Percentiles rank a stretch among this genome's conserved stretches.
These are phyloP conservation scores for Coriolopsis trogii DNA, from an alignment of 1,284 basidiomycete genomes.

Conservation along the genomic window DNA sequence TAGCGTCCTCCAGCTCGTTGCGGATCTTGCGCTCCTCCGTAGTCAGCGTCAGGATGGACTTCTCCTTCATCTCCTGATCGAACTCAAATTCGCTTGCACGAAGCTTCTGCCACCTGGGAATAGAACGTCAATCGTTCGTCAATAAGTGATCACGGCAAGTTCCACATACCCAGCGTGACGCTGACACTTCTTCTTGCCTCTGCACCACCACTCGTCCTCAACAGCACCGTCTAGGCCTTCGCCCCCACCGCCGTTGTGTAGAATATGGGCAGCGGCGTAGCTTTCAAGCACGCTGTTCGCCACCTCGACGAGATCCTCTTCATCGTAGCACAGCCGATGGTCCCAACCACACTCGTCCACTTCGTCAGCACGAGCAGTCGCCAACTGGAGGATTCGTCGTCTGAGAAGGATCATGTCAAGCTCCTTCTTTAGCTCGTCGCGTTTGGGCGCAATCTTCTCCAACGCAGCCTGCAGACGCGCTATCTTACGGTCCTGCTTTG, in stretches of 20 bases:
- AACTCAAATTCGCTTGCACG: conserved; percentile 70
- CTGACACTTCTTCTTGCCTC: conserved; percentile 72
- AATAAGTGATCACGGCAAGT: neutral
- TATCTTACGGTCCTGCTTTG: conserved; percentile 54
- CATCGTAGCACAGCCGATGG: conserved; percentile 76
- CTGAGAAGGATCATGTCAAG: conserved; percentile 71
- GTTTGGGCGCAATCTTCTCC: conserved; percentile 54
- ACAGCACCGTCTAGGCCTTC: conserved; percentile 45
- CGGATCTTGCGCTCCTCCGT: conserved; percentile 74
- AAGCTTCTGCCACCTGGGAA: conserved; percentile 73
- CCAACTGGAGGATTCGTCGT: conserved; percentile 65
- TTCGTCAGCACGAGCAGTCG: conserved; percentile 59
- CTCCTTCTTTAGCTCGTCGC: conserved; percentile 64
- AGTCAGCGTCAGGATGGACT: conserved; percentile 61
- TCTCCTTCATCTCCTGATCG: conserved; percentile 71
- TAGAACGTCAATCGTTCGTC: neutral
- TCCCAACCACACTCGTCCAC: conserved; percentile 82
- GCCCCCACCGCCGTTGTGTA: conserved; percentile 37
- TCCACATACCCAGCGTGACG: conserved; percentile 69
- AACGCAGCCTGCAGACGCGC: conserved; percentile 54
- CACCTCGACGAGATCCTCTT: conserved; percentile 71
- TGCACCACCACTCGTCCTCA: conserved; percentile 71
- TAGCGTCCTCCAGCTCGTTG: conserved; percentile 69
- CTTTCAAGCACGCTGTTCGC: conserved; percentile 66
- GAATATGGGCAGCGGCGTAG: conserved; percentile 52